Conservation (phyloP, 352 stramenopile genomes). For the Globisporangium solare region DNA sequence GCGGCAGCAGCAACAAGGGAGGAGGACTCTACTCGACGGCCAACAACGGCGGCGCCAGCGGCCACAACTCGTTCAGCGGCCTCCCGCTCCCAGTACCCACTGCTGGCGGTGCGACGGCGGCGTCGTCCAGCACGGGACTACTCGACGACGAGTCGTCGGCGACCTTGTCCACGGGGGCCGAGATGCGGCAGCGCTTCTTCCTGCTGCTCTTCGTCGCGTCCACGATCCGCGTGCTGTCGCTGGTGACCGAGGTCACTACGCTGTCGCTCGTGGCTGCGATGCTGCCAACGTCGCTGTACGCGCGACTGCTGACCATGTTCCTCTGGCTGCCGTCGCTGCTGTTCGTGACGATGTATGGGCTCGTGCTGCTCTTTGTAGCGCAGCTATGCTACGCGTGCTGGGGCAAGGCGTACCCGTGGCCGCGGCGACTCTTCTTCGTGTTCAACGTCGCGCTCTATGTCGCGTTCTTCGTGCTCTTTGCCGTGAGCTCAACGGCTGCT, state of each 20-base stretch:
- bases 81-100: constrained; percentile 16
- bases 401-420: constrained; percentile 69
- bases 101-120: constrained; percentile 1
- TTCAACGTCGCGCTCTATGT: constrained; percentile 77
- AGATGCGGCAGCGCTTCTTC: constrained; percentile 77
- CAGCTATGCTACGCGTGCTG: constrained; percentile 83
- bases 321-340: constrained; percentile 75
- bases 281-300: constrained; percentile 33
- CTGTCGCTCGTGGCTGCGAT: constrained; percentile 37
- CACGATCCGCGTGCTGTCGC: constrained; percentile 50
- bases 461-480: constrained; percentile 45
- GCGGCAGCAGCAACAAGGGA: constrained; percentile 6
- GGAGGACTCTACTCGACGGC: constrained; percentile 8
- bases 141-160: constrained; percentile 50
- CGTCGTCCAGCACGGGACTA: constrained; percentile 29
- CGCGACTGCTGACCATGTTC: constrained; percentile 52
- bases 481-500: constrained; percentile 34
- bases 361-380: constrained; percentile 82
- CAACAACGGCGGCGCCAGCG: constrained; percentile 6
- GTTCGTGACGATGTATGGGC: constrained; percentile 82
- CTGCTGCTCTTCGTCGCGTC: constrained; percentile 67
- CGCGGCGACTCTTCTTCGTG: constrained; percentile 63
- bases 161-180: constrained; percentile 56
- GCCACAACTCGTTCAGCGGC: constrained; percentile 23
- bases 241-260: constrained; percentile 56